Percentiles rank a stretch among this genome's conserved stretches.
Evolutionary conservation across 805 yeast genomes (phyloP).

Genomic region (Kodamaea fukazawae): DNA sequence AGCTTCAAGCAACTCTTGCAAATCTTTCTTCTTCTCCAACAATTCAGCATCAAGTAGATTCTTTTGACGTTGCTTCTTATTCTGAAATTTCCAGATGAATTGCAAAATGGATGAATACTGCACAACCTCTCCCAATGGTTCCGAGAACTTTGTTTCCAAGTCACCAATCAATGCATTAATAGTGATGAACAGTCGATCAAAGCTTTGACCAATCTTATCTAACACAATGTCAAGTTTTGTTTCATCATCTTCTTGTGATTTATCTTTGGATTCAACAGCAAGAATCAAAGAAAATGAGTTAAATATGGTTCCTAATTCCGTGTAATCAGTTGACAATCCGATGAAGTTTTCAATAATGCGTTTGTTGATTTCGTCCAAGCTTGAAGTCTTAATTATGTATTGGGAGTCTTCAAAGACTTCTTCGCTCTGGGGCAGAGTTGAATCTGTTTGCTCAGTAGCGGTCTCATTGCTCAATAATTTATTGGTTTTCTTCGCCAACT

Average conservation of each 20-base stretch:
- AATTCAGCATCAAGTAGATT: conserved; percentile 31
- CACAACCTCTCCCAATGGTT: conserved; percentile 69
- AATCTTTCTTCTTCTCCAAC: conserved; percentile 28
- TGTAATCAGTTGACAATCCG: conserved; percentile 60
- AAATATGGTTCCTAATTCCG: conserved; percentile 66
- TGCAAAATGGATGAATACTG: conserved; percentile 59
- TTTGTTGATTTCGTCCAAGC: conserved; percentile 57
- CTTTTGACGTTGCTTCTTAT: conserved; percentile 33
- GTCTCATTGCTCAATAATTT: conserved; percentile 14
- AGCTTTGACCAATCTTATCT: conserved; percentile 83
- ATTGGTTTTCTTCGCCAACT: conserved; percentile 23
- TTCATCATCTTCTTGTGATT: conserved; percentile 19
- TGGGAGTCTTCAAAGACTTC: conserved; percentile 7
- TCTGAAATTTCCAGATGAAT: conserved; percentile 58
- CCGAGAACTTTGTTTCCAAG: conserved; percentile 58
- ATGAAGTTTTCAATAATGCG: conserved; percentile 52
- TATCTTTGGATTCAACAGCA: conserved; percentile 26
- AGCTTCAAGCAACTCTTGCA: conserved; percentile 26
- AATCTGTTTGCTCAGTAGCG: background rate
- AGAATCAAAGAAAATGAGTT: conserved; percentile 53
- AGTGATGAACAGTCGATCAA: conserved; percentile 64
- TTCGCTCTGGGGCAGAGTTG: background rate
- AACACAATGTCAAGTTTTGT: conserved; percentile 37
- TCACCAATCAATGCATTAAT: conserved; percentile 51
- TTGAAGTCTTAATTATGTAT: conserved; percentile 30